Evolutionary conservation across 805 yeast genomes (phyloP).

Genomic region (Ogataea paradorogensis): DNA sequence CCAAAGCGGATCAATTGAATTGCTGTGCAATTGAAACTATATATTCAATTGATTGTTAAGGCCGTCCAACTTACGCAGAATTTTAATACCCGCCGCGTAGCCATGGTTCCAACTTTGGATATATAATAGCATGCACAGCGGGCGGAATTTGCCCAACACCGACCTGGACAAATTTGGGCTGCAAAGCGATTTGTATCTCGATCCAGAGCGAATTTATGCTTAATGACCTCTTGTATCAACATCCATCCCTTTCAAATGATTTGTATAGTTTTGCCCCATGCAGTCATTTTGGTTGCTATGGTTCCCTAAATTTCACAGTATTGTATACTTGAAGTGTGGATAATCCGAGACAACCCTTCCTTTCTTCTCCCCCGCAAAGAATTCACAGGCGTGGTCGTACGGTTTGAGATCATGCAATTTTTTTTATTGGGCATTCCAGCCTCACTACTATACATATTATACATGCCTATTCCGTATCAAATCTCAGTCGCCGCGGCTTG

Average conservation of each 20-base stretch:
- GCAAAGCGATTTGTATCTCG: no score
- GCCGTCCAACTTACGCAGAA: no score
- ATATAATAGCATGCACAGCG: no score
- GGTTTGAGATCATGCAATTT: slow-evolving; percentile 1
- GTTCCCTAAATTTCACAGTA: no score
- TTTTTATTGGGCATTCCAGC: neutral
- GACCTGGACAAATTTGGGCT: no score
- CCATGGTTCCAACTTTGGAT: slow-evolving; percentile 3
- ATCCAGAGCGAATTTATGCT: no score
- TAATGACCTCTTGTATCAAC: neutral
- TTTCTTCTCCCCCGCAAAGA: neutral
- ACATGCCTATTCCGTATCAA: slow-evolving; percentile 21
- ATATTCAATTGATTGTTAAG: no score
- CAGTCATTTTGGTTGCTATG: slow-evolving; percentile 3
- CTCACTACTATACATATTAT: slow-evolving; percentile 5
- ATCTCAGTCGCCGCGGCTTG: slow-evolving; percentile 40
- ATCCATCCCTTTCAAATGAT: neutral
- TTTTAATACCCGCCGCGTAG: slow-evolving; percentile 1
- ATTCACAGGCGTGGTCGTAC: neutral
- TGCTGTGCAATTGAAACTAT: no score
- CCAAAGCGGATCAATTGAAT: no score
- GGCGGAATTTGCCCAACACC: no score
- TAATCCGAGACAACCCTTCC: neutral
- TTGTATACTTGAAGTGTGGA: no score
- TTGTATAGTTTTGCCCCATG: no score